Evolutionary conservation across 257 asterid genomes (phyloP).

Genomic region (Solanum pennellii): DNA sequence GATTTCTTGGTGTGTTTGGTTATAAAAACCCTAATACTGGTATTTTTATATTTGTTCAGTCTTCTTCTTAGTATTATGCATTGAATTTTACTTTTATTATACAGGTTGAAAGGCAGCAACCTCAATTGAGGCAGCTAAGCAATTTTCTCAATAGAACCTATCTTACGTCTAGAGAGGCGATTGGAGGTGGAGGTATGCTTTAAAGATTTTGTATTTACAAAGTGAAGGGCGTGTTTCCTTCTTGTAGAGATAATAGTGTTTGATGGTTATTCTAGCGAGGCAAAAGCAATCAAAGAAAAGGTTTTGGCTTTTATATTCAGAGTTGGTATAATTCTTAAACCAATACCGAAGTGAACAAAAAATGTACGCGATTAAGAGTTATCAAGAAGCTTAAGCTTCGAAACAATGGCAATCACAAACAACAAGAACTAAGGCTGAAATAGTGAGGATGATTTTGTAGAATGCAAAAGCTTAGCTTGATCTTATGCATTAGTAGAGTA

Average conservation of each 20-base stretch:
- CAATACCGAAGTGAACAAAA: neutral
- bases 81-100: neutral
- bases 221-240: neutral
- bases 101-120: conserved; percentile 56
- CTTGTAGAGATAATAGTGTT: neutral
- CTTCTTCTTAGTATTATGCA: neutral
- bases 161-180: conserved; percentile 24
- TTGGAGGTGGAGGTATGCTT: conserved; percentile 37
- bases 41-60: neutral
- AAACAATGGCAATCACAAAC: too few species aligned
- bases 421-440: too few species aligned
- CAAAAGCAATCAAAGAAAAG: neutral
- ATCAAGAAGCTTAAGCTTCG: too few species aligned
- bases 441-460: too few species aligned
- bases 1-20: neutral
- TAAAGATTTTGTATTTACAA: neutral
- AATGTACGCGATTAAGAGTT: neutral
- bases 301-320: neutral
- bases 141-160: conserved; percentile 27
- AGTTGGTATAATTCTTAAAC: neutral
- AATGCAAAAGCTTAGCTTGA: too few species aligned
- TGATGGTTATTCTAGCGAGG: neutral
- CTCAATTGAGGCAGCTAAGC: conserved; percentile 53
- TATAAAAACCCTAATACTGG: conserved; percentile 31
- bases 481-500: too few species aligned